These are phyloP conservation scores for Kwoniella dendrophila DNA, from an alignment of 768 basidiomycete genomes.

Conservation along the genomic window DNA sequence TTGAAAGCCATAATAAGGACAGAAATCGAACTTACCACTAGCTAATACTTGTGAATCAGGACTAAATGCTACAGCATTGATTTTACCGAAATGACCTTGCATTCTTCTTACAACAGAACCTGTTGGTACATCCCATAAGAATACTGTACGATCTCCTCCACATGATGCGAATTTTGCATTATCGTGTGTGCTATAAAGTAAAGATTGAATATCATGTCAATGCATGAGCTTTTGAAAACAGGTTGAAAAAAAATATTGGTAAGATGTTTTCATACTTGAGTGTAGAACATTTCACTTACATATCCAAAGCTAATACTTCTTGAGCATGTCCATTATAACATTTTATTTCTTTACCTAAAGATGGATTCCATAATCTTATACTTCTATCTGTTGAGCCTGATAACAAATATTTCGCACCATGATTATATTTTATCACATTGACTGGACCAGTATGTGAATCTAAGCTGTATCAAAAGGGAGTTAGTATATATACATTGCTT, in stretches of 20 bases:
- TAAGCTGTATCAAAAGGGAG: slow-evolving; percentile 32
- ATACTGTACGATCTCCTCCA: slow-evolving; percentile 89
- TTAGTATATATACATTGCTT: not conserved
- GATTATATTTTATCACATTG: slow-evolving; percentile 87
- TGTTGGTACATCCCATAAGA: slow-evolving; percentile 92
- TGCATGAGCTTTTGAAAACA: not conserved
- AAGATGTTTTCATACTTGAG: too few species aligned
- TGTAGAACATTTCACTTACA: slow-evolving; percentile 64
- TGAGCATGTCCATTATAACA: slow-evolving; percentile 88
- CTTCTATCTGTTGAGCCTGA: slow-evolving; percentile 90
- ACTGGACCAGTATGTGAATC: slow-evolving; percentile 66
- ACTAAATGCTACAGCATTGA: slow-evolving; percentile 81
- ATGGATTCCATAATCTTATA: slow-evolving; percentile 88
- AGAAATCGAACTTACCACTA: slow-evolving; percentile 65
- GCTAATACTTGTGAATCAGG: slow-evolving; percentile 82
- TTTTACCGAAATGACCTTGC: slow-evolving; percentile 85
- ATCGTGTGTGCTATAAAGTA: slow-evolving; percentile 71
- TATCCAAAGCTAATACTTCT: slow-evolving; percentile 85
- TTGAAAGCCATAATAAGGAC: not conserved
- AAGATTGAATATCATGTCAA: not conserved
- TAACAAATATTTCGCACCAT: slow-evolving; percentile 84
- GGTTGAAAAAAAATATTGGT: too few species aligned
- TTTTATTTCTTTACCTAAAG: slow-evolving; percentile 84
- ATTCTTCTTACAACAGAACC: slow-evolving; percentile 81
- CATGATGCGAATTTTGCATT: slow-evolving; percentile 92